phyloP scores from a whole-genome alignment of 768 basidiomycete genomes.

The Tylopilus sp. region DNA sequence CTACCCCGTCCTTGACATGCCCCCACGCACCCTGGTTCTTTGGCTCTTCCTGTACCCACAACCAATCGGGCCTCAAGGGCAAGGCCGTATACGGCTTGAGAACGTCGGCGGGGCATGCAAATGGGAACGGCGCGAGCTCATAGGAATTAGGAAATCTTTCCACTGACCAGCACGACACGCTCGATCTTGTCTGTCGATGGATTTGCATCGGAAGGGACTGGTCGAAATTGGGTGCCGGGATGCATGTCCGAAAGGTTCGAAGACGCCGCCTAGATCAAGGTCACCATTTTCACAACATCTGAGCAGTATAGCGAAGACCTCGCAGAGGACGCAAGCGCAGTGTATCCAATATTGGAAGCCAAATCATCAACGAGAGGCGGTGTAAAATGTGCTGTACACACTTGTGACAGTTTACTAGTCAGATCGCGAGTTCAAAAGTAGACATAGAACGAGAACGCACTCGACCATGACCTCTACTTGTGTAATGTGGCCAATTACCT shows the following conservation, averaged over 20 bases:
- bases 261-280: too few relatives aligned
- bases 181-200: slow-evolving; percentile 39
- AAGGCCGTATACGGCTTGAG: slow-evolving; percentile 45
- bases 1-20: slow-evolving; percentile 61
- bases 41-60: slow-evolving; percentile 88
- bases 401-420: slow-evolving; percentile 50
- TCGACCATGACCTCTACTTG: too few relatives aligned
- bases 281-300: slow-evolving; percentile 86
- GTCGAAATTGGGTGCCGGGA: too few relatives aligned
- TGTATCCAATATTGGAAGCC: slow-evolving; percentile 86
- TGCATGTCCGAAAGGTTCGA: too few relatives aligned
- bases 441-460: too few relatives aligned
- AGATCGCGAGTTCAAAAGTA: not conserved
- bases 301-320: slow-evolving; percentile 84
- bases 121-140: slow-evolving; percentile 88
- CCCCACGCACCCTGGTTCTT: slow-evolving; percentile 81
- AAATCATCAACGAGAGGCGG: slow-evolving; percentile 52
- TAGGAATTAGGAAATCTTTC: slow-evolving; percentile 92
- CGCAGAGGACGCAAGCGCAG: too few relatives aligned
- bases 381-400: slow-evolving; percentile 22
- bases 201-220: slow-evolving; percentile 55
- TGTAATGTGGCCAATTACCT: too few relatives aligned
- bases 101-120: slow-evolving; percentile 43
- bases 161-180: slow-evolving; percentile 71
- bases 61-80: slow-evolving; percentile 34